Evolutionary conservation across 1,284 basidiomycete species (phyloP), one percentile per base, ranked within the genome.

Genomic region (Heliocybe sulcata): DNA sequence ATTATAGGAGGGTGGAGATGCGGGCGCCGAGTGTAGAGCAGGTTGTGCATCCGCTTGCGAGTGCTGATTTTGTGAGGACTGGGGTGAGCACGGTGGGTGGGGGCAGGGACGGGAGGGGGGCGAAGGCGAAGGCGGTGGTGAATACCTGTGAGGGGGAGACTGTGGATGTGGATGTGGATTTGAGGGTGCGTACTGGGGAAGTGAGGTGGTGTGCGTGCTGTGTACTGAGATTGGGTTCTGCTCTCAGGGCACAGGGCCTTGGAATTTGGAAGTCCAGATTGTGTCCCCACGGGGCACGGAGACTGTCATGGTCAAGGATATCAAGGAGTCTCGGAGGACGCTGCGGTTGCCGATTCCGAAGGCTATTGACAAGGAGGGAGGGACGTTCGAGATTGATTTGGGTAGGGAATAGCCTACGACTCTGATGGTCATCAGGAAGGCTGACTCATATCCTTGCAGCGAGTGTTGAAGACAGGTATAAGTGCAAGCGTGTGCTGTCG

Each of bases 381-480:
- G 91, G 12, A 75, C 75, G 1, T 91, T 95, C 65, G 90, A 92
- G 55, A 81, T 95, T 54, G 86, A 89, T 63, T 73, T 94, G 53
- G 79, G 88, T 88, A 61, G 60, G 77, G 68, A 20, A 29, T 42
- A 1, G 45, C 2, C 1, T 33, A 19, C 38, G 38, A 12, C 33
- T 23, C 31, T 35, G 19, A 26, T 22, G 19, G 27, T 31, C 12
- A 12, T 31, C 29, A 23, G 29, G 3, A 14, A 25, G 31, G 35
- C 22, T 58, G 12, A 59, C 51, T 26, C 35, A 33, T 14, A 23
- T 33, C 23, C 2, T 35, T 47, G 38, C 60, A 90, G 87, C 91
- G 56, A 91, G 83, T 61, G 83, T 98, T 38, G 90, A 92, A 65
- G 96, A 98, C 70, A 83, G 83, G 1, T 92, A 92, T 63, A 89